Conservation (phyloP, 1,139 yeast species). For the Blastobotrys arbuscula region DNA sequence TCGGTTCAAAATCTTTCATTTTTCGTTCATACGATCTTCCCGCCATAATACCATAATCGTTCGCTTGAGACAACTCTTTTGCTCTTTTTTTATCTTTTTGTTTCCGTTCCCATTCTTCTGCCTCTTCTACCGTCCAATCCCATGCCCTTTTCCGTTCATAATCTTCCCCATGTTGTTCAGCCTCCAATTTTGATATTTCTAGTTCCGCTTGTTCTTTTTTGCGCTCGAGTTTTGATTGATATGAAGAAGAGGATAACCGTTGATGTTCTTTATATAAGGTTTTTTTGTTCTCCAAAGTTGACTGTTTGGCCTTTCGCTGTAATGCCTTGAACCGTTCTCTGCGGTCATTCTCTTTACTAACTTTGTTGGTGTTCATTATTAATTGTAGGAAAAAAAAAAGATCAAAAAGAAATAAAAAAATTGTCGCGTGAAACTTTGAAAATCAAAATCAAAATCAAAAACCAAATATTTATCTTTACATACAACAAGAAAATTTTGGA, state of each 20-base stretch:
- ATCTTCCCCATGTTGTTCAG: conserved; percentile 38
- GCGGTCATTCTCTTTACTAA: conserved; percentile 1
- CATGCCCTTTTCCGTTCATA: conserved; percentile 44
- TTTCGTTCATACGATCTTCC: conserved; percentile 50
- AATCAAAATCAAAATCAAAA: background rate
- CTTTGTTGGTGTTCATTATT: background rate
- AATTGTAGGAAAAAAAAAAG: background rate
- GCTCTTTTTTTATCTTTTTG: conserved; percentile 28
- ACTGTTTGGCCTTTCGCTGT: conserved; percentile 24
- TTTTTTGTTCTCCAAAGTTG: conserved; percentile 36
- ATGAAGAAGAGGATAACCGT: conserved; percentile 32
- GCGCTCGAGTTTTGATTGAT: conserved; percentile 32
- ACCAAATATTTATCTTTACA: background rate
- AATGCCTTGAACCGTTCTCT: conserved; percentile 21
- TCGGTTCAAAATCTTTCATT: conserved; percentile 39
- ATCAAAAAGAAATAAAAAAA: background rate
- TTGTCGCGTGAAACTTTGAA: too few relatives aligned
- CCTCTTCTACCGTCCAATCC: conserved; percentile 63
- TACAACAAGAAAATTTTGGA: background rate
- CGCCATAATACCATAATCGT: conserved; percentile 44
- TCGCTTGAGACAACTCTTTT: conserved; percentile 29
- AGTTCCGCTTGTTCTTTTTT: conserved; percentile 35
- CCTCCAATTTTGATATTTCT: conserved; percentile 40
- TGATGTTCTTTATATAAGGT: conserved; percentile 41
- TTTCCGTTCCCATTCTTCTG: conserved; percentile 58